Evolutionary conservation across 129 eudicot genomes (phyloP), one percentile per base, ranked within the genome.

Genomic region (Saussurea involucrata): DNA sequence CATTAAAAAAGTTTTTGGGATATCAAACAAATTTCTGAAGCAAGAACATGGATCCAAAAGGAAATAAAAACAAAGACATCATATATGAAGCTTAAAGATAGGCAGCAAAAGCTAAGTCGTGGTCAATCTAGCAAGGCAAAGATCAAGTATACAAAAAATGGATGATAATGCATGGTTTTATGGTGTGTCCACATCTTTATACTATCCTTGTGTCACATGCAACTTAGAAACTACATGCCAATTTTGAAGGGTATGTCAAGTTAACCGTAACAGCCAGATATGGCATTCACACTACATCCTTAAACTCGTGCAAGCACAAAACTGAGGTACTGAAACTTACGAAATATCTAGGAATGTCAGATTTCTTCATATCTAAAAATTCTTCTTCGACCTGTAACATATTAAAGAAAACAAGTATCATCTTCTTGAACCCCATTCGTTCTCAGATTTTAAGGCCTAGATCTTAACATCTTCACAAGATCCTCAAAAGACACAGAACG

Each of bases 271-370:
- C 60, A 44, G 44, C 6, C 66, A 32, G 66, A 10, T 37, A 46
- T 69, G 24, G 29, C 29, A 27, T 40, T 40, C 49, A 40, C 49
- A 53, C 76, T n/a, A n/a, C n/a, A n/a, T n/a, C n/a, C n/a, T n/a
- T n/a, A n/a, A n/a, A n/a, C n/a, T n/a, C n/a, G n/a, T 17, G 22
- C 20, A 73, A 29, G 24, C 18, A 69, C 34, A 34, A 12, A 36
- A 36, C 25, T 1, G 4, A 61, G 60, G 32, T 58, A 21, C 49
- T 21, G 60, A 79, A 83, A 81, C 97, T 92, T 81, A 87, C 96
- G 31, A 93, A 97, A 85, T 89, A 88, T 91, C 74, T 86, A 21
- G 91, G 89, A 75, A 87, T 71, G 22, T 89, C 99, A 44, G 84
- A 34, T 76, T 86, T 89, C 90, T 83, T 90, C 40, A 78, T 61